Percentiles rank a stretch among this genome's conserved stretches.
Evolutionary conservation across 2,329 filamentous ascomycete species (phyloP).

Genomic region (Colletotrichum lini): DNA sequence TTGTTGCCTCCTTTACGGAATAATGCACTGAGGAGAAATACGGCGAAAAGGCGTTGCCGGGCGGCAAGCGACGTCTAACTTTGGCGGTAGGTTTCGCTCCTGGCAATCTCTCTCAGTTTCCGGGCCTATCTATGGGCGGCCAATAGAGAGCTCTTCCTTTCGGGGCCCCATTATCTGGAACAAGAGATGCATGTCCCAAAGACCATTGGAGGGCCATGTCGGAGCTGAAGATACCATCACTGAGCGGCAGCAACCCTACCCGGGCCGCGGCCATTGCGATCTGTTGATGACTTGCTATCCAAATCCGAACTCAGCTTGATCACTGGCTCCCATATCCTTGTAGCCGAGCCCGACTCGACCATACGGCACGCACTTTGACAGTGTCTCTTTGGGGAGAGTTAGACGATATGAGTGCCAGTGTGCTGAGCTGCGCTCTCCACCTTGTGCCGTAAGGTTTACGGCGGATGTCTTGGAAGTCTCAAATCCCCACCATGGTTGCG

Average conservation of each 20-base stretch:
- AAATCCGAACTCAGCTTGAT: constrained; percentile 13
- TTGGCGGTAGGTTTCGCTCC: not conserved
- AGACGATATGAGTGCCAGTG: not conserved
- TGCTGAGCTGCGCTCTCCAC: not conserved
- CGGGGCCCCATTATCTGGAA: constrained; percentile 13
- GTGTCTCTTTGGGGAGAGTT: not conserved
- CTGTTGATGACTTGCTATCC: constrained; percentile 14
- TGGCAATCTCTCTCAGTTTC: not conserved
- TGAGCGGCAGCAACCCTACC: constrained; percentile 2
- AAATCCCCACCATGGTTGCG: not conserved
- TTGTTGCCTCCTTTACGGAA: not conserved
- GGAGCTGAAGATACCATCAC: constrained; percentile 21
- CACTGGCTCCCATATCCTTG: constrained; percentile 2
- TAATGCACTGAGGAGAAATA: not conserved
- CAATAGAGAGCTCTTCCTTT: not conserved
- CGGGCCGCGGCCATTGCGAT: constrained; percentile 17
- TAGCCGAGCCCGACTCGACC: not conserved
- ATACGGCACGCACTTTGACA: not conserved
- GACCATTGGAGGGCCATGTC: constrained; percentile 18
- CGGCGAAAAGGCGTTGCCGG: not conserved
- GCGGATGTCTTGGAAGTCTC: not conserved
- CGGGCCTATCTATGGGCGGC: not conserved
- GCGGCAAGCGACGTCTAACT: not conserved
- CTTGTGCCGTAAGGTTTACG: not conserved
- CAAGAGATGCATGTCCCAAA: not conserved